Conservation (phyloP, 139 green algal genomes). For the Chlorella sp. region DNA sequence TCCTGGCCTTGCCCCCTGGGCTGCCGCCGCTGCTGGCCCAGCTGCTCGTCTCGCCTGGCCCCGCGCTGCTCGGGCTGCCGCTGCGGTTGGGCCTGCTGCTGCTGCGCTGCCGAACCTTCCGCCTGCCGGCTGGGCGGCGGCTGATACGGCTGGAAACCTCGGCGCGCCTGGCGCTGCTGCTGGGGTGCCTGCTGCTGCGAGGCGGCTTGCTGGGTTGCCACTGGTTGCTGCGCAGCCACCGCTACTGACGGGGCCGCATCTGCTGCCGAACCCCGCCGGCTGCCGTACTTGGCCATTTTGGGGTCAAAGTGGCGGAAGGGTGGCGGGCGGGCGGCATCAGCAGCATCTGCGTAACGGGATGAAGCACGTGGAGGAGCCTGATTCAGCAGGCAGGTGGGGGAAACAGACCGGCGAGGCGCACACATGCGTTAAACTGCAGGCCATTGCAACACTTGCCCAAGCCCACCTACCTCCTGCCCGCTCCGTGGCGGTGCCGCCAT, state of each 20-base stretch:
- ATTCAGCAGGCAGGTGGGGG: neutral
- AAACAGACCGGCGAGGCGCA: too few species aligned
- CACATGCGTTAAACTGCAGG: neutral
- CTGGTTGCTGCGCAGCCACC: neutral
- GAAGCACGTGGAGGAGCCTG: too few species aligned
- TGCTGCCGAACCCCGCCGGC: neutral
- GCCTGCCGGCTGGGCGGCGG: conserved; percentile 12
- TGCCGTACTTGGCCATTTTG: conserved; percentile 4
- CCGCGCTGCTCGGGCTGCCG: too few species aligned
- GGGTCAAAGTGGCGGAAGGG: conserved; percentile 54
- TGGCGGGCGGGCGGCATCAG: conserved; percentile 39
- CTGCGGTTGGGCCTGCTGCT: too few species aligned
- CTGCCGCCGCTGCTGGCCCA: neutral
- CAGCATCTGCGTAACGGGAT: neutral
- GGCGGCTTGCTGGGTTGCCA: too few species aligned
- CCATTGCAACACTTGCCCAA: neutral
- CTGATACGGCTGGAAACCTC: conserved; percentile 10
- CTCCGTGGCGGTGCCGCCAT: conserved; percentile 35
- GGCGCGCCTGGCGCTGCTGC: neutral
- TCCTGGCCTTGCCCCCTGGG: neutral
- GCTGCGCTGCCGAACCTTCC: neutral
- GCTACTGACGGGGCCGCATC: neutral
- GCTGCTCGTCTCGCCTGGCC: neutral
- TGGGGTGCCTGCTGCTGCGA: neutral
- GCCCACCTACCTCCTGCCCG: neutral